These are phyloP conservation scores for Thalassiosira exigua DNA, from an alignment of 352 stramenopile species.

Conservation along the genomic window DNA sequence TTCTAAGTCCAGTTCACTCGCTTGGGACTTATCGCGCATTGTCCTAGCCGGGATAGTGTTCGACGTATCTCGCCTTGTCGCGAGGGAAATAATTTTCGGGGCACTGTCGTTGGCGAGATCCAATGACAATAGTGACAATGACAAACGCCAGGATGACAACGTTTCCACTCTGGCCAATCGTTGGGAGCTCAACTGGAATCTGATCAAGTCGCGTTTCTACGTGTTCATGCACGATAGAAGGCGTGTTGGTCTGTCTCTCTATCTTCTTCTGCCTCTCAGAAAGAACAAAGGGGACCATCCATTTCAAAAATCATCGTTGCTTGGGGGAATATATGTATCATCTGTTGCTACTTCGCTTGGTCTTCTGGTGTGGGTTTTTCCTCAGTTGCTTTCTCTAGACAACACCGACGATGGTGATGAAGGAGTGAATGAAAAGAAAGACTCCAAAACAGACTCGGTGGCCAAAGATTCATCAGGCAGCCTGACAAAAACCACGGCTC, in stretches of 20 bases:
- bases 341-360: conserved; percentile 21
- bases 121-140: background rate
- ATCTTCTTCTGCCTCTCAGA: conserved; percentile 8
- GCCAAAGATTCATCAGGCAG: background rate
- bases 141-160: background rate
- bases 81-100: conserved; percentile 7
- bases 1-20: background rate
- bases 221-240: background rate
- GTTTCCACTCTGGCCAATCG: background rate
- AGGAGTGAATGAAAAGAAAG: background rate
- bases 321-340: conserved; percentile 32
- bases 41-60: conserved; percentile 28
- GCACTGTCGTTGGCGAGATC: background rate
- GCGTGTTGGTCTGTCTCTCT: conserved; percentile 8
- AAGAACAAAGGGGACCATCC: background rate
- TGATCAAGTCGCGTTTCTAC: conserved; percentile 7
- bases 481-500: background rate
- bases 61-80: conserved; percentile 35
- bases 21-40: conserved; percentile 30
- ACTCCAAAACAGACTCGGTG: background rate
- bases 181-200: conserved; percentile 6
- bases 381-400: conserved; percentile 8
- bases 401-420: conserved; percentile 13
- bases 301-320: background rate
- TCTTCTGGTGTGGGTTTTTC: conserved; percentile 17